Percentiles rank a stretch among this genome's conserved stretches.
phyloP scores from a whole-genome alignment of 179 eudicot species.

The Gypsophila paniculata region DNA sequence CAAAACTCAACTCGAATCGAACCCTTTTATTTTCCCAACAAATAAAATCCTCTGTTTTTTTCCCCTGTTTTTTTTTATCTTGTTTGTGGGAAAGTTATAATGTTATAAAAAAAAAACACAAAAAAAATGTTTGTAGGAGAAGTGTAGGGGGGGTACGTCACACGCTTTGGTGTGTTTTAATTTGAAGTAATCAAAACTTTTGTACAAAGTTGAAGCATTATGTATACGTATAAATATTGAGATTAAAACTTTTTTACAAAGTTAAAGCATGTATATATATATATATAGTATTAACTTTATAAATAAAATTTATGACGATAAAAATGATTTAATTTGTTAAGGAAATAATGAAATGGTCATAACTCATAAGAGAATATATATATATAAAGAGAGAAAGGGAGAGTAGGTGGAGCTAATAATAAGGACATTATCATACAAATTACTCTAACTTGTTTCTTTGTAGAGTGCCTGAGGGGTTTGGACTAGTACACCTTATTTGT shows the following conservation, averaged over 20 bases:
- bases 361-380: not conserved
- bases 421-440: not conserved
- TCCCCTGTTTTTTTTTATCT: conserved; percentile 11
- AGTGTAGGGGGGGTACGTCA: conserved; percentile 29
- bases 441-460: conserved; percentile 12
- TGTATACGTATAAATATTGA: not conserved
- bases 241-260: conserved; percentile 11
- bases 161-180: conserved; percentile 34
- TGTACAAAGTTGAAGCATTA: conserved; percentile 19
- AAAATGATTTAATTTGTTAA: conserved; percentile 10
- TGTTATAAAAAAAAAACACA: conserved; percentile 3
- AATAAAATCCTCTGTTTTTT: not conserved
- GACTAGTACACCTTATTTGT: conserved; percentile 15
- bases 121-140: conserved; percentile 18
- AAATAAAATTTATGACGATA: not conserved
- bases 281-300: no score
- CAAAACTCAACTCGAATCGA: no score
- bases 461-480: not conserved
- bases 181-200: conserved; percentile 15
- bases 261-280: conserved; percentile 7
- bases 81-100: conserved; percentile 14
- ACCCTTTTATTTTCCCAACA: no score
- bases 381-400: not conserved
- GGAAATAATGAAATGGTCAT: conserved; percentile 15
- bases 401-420: conserved; percentile 18